These are phyloP conservation scores for Fraxinus floribunda DNA, from an alignment of 305 asterid genomes.

Conservation along the genomic window DNA sequence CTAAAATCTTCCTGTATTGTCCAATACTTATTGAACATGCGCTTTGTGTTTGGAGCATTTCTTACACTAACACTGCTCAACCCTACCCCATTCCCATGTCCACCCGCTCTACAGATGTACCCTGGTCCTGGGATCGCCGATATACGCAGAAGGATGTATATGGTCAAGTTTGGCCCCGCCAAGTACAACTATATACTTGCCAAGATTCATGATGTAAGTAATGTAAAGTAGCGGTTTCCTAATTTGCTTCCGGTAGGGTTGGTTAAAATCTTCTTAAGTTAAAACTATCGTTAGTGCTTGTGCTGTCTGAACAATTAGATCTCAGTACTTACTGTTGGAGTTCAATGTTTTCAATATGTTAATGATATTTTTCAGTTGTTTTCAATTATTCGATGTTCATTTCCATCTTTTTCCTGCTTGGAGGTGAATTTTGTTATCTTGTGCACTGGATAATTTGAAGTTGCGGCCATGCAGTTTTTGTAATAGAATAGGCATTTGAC, in stretches of 20 bases:
- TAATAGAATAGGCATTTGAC: neutral
- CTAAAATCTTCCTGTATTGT: neutral
- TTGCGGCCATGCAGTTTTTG: neutral
- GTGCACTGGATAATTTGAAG: neutral
- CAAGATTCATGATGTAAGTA: conserved; percentile 43
- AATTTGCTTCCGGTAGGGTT: neutral
- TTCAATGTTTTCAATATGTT: neutral
- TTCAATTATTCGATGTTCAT: neutral
- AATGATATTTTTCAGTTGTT: neutral
- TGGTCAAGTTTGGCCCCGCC: conserved; percentile 85
- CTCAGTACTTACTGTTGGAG: neutral
- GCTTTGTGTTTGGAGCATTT: neutral
- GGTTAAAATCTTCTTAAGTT: neutral
- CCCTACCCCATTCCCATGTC: neutral
- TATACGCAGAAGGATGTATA: conserved; percentile 77
- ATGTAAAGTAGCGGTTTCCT: neutral
- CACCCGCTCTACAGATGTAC: conserved; percentile 54
- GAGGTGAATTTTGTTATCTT: neutral
- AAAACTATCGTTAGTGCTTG: neutral
- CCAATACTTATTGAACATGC: neutral
- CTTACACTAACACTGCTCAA: neutral
- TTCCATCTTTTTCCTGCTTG: neutral
- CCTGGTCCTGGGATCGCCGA: conserved; percentile 94
- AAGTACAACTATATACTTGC: conserved; percentile 48
- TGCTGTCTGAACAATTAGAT: neutral